Percentiles rank a stretch among this genome's conserved stretches.
These are phyloP conservation scores for Copromyces sp. DNA, from an alignment of 495 filamentous ascomycete genomes.

Conservation along the genomic window DNA sequence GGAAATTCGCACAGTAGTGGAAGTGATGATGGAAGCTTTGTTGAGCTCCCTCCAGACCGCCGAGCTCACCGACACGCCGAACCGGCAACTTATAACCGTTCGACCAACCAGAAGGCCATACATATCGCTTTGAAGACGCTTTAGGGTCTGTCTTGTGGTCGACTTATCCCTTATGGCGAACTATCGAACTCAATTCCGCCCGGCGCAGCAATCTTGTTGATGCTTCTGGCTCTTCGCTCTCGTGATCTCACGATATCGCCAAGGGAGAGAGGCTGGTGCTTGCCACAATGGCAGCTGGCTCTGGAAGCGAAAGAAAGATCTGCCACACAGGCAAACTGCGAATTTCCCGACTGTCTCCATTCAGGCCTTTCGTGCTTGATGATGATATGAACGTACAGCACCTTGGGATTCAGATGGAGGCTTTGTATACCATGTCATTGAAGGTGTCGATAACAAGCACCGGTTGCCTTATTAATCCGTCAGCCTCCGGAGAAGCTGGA, in stretches of 20 bases:
- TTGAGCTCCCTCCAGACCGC: background rate
- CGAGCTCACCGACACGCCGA: background rate
- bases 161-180: background rate
- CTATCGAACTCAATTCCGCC: background rate
- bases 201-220: background rate
- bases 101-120: background rate
- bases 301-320: background rate
- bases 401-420: background rate
- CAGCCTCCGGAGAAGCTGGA: background rate
- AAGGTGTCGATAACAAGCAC: background rate
- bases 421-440: background rate
- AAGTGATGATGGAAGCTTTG: background rate
- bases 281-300: background rate
- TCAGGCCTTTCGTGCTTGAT: background rate
- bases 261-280: background rate
- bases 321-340: background rate
- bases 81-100: background rate
- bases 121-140: background rate
- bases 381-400: background rate
- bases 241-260: background rate
- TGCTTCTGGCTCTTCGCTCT: background rate
- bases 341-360: background rate
- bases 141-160: background rate
- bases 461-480: background rate
- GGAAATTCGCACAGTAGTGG: background rate